Evolutionary conservation across 805 yeast genomes (phyloP).

Genomic region (Zygosaccharomyces bisporus): DNA sequence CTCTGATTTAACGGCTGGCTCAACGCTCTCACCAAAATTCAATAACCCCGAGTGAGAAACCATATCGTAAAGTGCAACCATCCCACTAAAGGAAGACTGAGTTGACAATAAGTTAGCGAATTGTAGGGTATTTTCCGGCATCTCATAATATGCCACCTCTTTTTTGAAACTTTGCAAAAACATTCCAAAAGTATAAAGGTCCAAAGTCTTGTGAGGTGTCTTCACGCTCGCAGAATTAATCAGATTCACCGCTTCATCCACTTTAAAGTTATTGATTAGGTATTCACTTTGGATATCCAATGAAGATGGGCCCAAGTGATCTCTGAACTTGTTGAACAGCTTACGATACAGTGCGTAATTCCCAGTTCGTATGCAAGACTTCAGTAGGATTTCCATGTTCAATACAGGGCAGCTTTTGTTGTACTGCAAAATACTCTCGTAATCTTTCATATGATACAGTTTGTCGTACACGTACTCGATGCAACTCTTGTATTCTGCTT

Average conservation of each 20-base stretch:
- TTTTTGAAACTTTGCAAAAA: conserved; percentile 26
- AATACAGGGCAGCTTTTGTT: conserved; percentile 29
- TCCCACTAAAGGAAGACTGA: conserved; percentile 17
- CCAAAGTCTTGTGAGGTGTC: conserved; percentile 20
- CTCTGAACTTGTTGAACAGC: conserved; percentile 19
- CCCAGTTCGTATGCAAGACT: conserved; percentile 27
- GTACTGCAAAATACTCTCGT: conserved; percentile 19
- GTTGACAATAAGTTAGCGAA: conserved; percentile 29
- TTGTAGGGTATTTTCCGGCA: conserved; percentile 28
- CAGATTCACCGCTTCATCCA: conserved; percentile 24
- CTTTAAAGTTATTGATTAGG: conserved; percentile 19
- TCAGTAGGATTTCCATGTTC: conserved; percentile 24
- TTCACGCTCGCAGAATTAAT: conserved; percentile 15
- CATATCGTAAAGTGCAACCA: conserved; percentile 21
- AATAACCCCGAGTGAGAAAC: conserved; percentile 15
- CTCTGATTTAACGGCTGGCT: conserved; percentile 12
- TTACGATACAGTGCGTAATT: conserved; percentile 19
- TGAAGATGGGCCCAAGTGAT: conserved; percentile 15
- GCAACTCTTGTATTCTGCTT: conserved; percentile 27
- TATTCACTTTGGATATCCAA: conserved; percentile 25
- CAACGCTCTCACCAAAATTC: conserved; percentile 8
- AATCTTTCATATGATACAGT: conserved; percentile 19
- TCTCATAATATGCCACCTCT: conserved; percentile 10
- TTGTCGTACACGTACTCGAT: conserved; percentile 23
- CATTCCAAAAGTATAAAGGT: conserved; percentile 25